Conservation (phyloP, 2,329 filamentous ascomycete species). For the Nothopassalora personata region DNA sequence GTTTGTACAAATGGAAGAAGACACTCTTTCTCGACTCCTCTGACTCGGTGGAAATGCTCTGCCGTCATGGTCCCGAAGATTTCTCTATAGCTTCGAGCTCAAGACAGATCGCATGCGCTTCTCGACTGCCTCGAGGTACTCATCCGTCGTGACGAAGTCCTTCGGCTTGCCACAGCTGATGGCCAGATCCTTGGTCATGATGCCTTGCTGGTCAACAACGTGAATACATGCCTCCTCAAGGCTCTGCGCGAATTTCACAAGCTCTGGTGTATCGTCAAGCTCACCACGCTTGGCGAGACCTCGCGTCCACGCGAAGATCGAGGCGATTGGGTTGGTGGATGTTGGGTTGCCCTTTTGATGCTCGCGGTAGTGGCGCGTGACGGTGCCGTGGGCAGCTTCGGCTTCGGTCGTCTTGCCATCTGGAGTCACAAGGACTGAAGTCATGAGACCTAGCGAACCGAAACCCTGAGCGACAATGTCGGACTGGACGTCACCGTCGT, state of each 20-base stretch:
- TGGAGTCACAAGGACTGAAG: slow-evolving; percentile 91
- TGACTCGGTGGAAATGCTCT: background rate
- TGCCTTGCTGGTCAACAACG: slow-evolving; percentile 84
- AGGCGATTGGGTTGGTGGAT: slow-evolving; percentile 96
- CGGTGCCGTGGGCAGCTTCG: slow-evolving; percentile 95
- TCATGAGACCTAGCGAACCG: slow-evolving; percentile 97
- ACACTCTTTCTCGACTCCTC: background rate
- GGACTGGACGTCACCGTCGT: slow-evolving; percentile 97
- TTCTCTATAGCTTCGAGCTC: slow-evolving; percentile 63
- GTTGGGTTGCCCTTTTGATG: slow-evolving; percentile 97
- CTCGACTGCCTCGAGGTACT: slow-evolving; percentile 93
- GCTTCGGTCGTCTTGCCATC: slow-evolving; percentile 96
- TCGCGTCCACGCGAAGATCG: slow-evolving; percentile 98
- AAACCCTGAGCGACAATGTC: slow-evolving; percentile 98
- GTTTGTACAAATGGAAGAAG: background rate
- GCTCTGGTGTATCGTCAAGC: slow-evolving; percentile 86
- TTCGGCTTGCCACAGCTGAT: slow-evolving; percentile 84
- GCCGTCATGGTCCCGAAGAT: background rate
- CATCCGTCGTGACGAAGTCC: slow-evolving; percentile 84
- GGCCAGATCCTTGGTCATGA: slow-evolving; percentile 99
- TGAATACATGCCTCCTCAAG: slow-evolving; percentile 92
- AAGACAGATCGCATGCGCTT: slow-evolving; percentile 74
- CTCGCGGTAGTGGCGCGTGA: slow-evolving; percentile 97
- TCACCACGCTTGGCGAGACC: slow-evolving; percentile 88
- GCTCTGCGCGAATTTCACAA: slow-evolving; percentile 83